A percentile compares a stretch with the other conserved stretches of the same genome.
Conservation (phyloP, 495 filamentous ascomycete genomes). For the Venustampulla echinocandica region DNA sequence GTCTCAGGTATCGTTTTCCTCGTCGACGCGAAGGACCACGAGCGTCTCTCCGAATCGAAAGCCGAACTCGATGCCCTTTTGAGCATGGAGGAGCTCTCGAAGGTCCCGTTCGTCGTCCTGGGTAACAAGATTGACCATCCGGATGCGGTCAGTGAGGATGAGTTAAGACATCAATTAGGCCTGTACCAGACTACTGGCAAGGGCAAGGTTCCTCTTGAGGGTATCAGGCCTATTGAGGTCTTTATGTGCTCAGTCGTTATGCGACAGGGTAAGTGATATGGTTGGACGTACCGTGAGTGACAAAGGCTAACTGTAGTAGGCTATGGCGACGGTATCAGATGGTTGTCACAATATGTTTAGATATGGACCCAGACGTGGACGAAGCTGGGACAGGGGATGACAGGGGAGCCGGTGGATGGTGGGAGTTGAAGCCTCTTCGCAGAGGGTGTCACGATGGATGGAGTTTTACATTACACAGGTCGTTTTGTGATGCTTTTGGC, state of each 20-base stretch:
- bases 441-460: conserved; percentile 20
- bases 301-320: conserved; percentile 27
- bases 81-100: conserved; percentile 83
- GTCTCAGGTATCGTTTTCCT: conserved; percentile 96
- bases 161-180: conserved; percentile 80
- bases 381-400: no score
- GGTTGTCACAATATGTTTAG: conserved; percentile 73
- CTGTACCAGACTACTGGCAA: conserved; percentile 96
- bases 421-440: conserved; percentile 6
- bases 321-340: conserved; percentile 72
- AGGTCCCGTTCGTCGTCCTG: conserved; percentile 90
- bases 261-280: conserved; percentile 64
- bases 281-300: neutral
- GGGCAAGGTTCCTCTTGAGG: conserved; percentile 91
- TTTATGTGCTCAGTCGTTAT: conserved; percentile 99
- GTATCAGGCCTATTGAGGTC: conserved; percentile 91
- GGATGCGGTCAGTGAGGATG: conserved; percentile 88
- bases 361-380: conserved; percentile 6
- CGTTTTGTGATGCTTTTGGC: conserved; percentile 15
- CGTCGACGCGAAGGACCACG: conserved; percentile 92
- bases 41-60: conserved; percentile 89
- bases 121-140: conserved; percentile 99
- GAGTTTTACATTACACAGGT: conserved; percentile 25
- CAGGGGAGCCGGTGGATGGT: no score
- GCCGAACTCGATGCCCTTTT: conserved; percentile 91